phyloP scores from a whole-genome alignment of 768 basidiomycete species.

The Filobasidium floriforme region DNA sequence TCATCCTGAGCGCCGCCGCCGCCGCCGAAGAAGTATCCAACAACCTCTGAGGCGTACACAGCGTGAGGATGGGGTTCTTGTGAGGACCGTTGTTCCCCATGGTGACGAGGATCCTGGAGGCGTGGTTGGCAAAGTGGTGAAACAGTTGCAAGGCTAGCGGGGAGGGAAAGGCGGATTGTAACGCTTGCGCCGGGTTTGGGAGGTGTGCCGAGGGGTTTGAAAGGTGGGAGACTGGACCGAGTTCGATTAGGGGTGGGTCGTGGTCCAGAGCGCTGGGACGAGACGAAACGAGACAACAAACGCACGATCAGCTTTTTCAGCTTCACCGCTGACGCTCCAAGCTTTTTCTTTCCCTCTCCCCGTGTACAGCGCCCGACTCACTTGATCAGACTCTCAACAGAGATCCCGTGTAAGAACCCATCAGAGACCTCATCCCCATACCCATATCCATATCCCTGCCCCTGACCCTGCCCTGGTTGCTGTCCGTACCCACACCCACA shows the following conservation, averaged over 20 bases:
- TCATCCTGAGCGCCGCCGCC: constrained; percentile 34
- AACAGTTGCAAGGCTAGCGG: constrained; percentile 29
- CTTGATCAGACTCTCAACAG: neutral
- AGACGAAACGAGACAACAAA: neutral
- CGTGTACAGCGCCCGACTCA: no score
- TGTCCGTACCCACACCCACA: no score
- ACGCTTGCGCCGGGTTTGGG: constrained; percentile 1
- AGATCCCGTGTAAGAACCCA: neutral
- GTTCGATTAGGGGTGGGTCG: constrained; percentile 10
- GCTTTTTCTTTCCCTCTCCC: no score
- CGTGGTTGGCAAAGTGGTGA: constrained; percentile 31
- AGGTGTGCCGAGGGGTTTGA: neutral
- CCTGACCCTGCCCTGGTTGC: neutral
- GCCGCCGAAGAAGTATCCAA: constrained; percentile 31
- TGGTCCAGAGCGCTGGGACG: constrained; percentile 5
- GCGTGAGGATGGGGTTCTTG: constrained; percentile 31
- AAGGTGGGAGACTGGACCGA: constrained; percentile 5
- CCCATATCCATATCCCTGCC: neutral
- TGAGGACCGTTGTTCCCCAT: constrained; percentile 32
- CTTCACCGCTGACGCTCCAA: no score
- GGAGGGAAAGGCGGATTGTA: constrained; percentile 29
- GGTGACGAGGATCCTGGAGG: constrained; percentile 28
- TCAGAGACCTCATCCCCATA: constrained; percentile 1
- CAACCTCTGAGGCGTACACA: constrained; percentile 29
- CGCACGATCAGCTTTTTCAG: neutral